Conservation (phyloP, 192 early-diverging fungal genomes). For the Rhizoclosmatium globosum region DNA sequence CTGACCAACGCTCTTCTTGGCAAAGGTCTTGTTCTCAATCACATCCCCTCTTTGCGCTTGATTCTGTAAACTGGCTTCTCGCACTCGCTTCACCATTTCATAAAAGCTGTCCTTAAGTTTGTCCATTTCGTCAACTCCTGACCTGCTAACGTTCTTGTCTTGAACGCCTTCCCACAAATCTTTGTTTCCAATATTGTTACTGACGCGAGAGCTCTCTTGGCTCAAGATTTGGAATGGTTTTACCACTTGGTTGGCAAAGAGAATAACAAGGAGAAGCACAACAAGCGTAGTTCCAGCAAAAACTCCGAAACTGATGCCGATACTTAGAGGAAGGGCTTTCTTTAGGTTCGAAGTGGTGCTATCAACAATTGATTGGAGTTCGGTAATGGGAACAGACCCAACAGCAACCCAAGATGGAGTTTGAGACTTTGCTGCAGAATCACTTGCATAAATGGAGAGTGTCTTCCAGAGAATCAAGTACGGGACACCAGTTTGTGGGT, state of each 20-base stretch:
- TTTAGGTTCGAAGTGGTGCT: slow-evolving; percentile 34
- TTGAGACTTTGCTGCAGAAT: neutral
- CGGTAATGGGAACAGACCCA: slow-evolving; percentile 36
- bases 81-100: slow-evolving; percentile 32
- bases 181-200: slow-evolving; percentile 45
- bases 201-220: slow-evolving; percentile 30
- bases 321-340: slow-evolving; percentile 2
- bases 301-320: slow-evolving; percentile 33
- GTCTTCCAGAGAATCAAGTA: slow-evolving; percentile 43
- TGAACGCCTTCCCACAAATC: slow-evolving; percentile 43
- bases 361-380: slow-evolving; percentile 41
- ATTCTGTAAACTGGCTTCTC: slow-evolving; percentile 17
- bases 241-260: slow-evolving; percentile 30
- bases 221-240: slow-evolving; percentile 33
- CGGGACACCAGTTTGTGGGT: slow-evolving; percentile 26
- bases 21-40: slow-evolving; percentile 28
- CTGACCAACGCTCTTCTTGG: neutral
- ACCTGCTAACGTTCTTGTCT: neutral
- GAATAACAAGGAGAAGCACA: slow-evolving; percentile 29
- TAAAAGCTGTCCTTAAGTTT: slow-evolving; percentile 41
- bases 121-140: slow-evolving; percentile 46
- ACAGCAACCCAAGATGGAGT: slow-evolving; percentile 30
- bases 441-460: slow-evolving; percentile 23
- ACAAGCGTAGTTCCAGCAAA: slow-evolving; percentile 36
- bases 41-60: neutral